Conservation (phyloP, 495 filamentous ascomycete species). For the Tuber indicum region DNA sequence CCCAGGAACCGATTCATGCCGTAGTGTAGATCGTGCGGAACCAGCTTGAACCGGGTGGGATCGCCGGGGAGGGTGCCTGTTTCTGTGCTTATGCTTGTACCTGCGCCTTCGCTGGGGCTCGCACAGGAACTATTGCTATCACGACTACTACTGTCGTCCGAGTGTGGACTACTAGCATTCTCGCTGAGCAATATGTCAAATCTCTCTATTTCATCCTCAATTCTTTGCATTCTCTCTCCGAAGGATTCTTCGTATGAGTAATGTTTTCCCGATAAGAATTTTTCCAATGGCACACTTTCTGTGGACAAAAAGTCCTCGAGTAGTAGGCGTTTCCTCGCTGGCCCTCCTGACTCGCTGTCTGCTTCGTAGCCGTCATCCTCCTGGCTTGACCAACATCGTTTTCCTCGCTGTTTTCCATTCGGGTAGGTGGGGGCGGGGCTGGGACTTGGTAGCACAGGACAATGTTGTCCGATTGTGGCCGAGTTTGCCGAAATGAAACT, state of each 20-base stretch:
- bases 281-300: background rate
- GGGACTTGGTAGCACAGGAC: background rate
- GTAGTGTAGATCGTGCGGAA: background rate
- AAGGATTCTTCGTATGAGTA: background rate
- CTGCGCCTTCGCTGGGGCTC: background rate
- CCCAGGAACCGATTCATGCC: background rate
- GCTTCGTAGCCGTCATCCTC: background rate
- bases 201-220: background rate
- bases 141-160: background rate
- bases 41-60: rapidly evolving
- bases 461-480: background rate
- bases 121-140: background rate
- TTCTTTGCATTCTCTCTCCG: background rate
- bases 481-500: background rate
- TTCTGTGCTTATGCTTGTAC: background rate
- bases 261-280: no score
- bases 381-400: background rate
- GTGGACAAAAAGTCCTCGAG: background rate
- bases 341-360: background rate
- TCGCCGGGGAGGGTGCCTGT: background rate
- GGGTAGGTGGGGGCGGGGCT: background rate
- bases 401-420: background rate
- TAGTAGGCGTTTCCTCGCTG: background rate
- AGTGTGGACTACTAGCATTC: background rate
- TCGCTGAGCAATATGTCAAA: background rate